Conservation (phyloP, 2,329 filamentous ascomycete genomes). For the Fusarium verticillioides region DNA sequence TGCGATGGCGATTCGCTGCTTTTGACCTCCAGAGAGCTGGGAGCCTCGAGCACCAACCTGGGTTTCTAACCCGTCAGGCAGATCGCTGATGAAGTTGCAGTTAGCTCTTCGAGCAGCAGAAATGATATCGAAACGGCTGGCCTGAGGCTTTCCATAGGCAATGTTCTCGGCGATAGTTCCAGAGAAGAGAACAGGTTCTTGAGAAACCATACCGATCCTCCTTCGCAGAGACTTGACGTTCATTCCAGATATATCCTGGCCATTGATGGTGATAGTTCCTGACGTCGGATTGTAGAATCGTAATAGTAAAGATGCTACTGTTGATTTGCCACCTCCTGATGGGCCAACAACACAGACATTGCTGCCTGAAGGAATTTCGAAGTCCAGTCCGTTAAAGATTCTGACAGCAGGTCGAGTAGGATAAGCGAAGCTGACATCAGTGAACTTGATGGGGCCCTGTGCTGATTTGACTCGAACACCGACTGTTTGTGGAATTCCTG, state of each 20-base stretch:
- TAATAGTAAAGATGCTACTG: constrained; percentile 89
- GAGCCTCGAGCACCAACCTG: constrained; percentile 92
- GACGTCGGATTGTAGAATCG: constrained; percentile 88
- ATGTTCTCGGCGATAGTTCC: constrained; percentile 91
- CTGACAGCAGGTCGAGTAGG: constrained; percentile 90
- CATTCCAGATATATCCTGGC: constrained; percentile 83
- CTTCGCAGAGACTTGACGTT: constrained; percentile 93
- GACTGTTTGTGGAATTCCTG: constrained; percentile 86
- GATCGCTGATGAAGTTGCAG: constrained; percentile 95
- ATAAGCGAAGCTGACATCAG: constrained; percentile 88
- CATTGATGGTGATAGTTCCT: constrained; percentile 85
- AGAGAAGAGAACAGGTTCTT: constrained; percentile 93
- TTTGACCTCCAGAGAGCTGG: constrained; percentile 94
- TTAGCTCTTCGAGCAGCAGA: constrained; percentile 91
- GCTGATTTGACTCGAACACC: constrained; percentile 84
- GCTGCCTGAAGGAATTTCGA: constrained; percentile 90
- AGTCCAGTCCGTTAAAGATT: constrained; percentile 90
- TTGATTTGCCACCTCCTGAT: constrained; percentile 95
- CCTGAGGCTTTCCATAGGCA: constrained; percentile 85
- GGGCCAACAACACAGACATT: constrained; percentile 98
- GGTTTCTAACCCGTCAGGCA: constrained; percentile 94
- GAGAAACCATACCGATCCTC: constrained; percentile 93
- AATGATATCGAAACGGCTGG: constrained; percentile 83
- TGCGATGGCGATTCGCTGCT: constrained; percentile 97
- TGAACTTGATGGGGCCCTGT: constrained; percentile 88